These are phyloP conservation scores for Orychophragmus violaceus DNA, from an alignment of 345 rosid species.

Conservation along the genomic window DNA sequence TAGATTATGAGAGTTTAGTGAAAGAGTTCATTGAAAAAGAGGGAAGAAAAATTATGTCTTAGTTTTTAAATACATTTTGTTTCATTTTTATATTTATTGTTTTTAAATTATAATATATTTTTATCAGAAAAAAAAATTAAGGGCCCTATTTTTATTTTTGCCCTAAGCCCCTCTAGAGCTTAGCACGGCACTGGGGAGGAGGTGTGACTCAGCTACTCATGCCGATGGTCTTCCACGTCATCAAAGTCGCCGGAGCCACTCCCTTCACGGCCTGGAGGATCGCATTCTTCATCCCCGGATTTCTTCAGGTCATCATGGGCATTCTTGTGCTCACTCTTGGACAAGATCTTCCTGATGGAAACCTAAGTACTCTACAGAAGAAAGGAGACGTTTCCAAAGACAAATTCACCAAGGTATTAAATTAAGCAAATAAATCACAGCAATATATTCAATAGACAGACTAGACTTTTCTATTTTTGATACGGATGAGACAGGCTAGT, in stretches of 20 bases:
- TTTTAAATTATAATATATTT: too few species aligned
- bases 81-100: too few species aligned
- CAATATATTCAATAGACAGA: not conserved
- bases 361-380: slow-evolving; percentile 55
- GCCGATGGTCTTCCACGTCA: slow-evolving; percentile 59
- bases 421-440: not conserved
- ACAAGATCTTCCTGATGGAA: slow-evolving; percentile 85
- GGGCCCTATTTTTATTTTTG: too few species aligned
- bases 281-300: slow-evolving; percentile 67
- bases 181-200: too few species aligned
- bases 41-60: too few species aligned
- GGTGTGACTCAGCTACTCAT: slow-evolving; percentile 77
- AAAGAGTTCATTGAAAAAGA: too few species aligned
- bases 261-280: slow-evolving; percentile 82
- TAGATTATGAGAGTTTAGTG: too few species aligned
- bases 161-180: too few species aligned
- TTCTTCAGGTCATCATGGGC: slow-evolving; percentile 53
- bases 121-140: too few species aligned
- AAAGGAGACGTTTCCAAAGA: slow-evolving; percentile 59
- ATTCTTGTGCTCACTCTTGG: slow-evolving; percentile 58
- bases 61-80: too few species aligned
- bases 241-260: slow-evolving; percentile 42
- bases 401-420: slow-evolving; percentile 56
- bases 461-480: too few species aligned
- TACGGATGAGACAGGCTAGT: too few species aligned